Evolutionary conservation across 1,284 basidiomycete species (phyloP), one percentile per base, ranked within the genome.

Genomic region (Austroboletus novae-zelandiae): DNA sequence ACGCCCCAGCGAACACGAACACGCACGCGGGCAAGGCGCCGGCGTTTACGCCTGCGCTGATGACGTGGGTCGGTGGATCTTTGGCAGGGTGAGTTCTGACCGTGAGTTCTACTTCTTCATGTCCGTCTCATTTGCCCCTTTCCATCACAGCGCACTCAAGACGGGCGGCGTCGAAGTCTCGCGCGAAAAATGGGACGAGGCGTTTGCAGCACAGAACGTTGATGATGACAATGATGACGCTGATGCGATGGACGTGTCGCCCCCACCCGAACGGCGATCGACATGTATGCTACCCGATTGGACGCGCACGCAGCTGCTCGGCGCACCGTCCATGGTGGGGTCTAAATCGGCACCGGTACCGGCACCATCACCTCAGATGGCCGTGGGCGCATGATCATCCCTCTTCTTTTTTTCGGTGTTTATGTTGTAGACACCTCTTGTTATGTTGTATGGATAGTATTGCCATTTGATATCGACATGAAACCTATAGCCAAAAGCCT

Each of bases 11-110:
- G 3, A 23, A 23, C 20, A 23, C 20, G 20, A 23, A 23, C 20
- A 15, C 14, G 11, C 13, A 83, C 54, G 84, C 84, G 0, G 93
- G 93, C 4, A 88, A 82, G 59, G 91, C 90, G 1, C 94, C 94
- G 0, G 87, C 91, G 0, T 96, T 94, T 70, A 73, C 84, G 7
- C 86, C 93, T 3, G 82, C 84, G 1, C 76, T 84, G 32, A 76
- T 94, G 68, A 79, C 87, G 0, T 98, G 94, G 94, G 84, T 98
- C n/a, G 94, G 94, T 4, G 94, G 91, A 0, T 94, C 91, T 32
- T 69, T 98, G 14, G 91, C 93, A 20, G 31, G 2, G 27, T 31
- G 8, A 1, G 3, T 49, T 20, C 13, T 17, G 18, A n/a, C 14
- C 31, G 14, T 32, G n/a, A 23, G 4, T 5, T 23, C 20, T 5